These are phyloP conservation scores for Fusarium sororula DNA, from an alignment of 2,329 filamentous ascomycete species.

Conservation along the genomic window DNA sequence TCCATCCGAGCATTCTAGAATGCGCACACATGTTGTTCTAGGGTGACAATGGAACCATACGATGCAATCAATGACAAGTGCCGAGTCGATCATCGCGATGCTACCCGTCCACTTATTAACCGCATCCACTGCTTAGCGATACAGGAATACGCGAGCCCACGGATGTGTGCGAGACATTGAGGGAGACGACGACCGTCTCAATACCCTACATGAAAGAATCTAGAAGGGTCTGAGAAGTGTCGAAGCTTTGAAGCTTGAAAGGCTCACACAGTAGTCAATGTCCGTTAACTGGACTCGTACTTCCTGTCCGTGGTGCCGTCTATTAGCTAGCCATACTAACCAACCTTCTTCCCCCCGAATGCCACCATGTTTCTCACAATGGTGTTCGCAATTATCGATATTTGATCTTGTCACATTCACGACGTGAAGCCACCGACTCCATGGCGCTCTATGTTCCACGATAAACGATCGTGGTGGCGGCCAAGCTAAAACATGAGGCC, in stretches of 20 bases:
- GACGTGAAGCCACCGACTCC: background rate
- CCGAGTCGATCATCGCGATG: background rate
- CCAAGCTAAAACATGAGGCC: background rate
- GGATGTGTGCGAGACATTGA: background rate
- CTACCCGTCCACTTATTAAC: background rate
- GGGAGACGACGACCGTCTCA: background rate
- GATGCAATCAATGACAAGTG: background rate
- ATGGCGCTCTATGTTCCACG: background rate
- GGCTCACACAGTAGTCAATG: background rate
- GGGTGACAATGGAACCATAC: background rate
- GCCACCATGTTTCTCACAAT: background rate
- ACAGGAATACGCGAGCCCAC: background rate
- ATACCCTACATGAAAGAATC: background rate
- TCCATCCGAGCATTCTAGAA: background rate
- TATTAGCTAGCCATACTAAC: background rate
- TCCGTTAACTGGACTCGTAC: background rate
- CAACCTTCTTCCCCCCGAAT: background rate
- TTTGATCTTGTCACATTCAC: background rate
- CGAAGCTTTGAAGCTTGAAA: background rate
- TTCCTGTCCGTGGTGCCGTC: background rate
- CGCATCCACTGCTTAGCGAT: background rate
- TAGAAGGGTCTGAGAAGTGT: background rate
- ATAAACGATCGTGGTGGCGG: background rate
- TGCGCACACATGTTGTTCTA: background rate
- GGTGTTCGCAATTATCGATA: background rate